Base-by-base conservation (phyloP, 305 asterid genomes). In the Fraxinus albicans region DNA sequence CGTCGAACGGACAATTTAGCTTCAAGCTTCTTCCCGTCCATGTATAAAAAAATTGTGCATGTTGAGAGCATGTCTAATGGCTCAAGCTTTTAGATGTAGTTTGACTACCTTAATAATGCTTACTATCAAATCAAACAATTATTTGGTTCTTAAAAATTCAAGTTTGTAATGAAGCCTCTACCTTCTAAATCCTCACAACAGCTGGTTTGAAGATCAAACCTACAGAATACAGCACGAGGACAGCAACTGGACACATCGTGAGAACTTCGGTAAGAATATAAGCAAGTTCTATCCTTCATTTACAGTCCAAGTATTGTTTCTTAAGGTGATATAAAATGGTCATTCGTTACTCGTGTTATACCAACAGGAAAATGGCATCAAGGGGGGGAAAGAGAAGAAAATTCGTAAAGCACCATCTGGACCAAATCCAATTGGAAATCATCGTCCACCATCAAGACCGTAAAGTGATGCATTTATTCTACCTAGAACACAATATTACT, bases 351-450 rank as follows among this genome's bases (percentile, higher is more conserved):
- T 21, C n/a, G 9, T 67, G 73, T 67, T 67, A 25, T 67, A 25
- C 73, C 29, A 79, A 86, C 90, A 88, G 88, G 88, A 44, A 67
- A 23, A 67, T 31, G 31, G 73, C 36, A 23, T 67, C 7, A 27
- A 25, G 35, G 73, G 19, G 3, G 73, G 73, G 0, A 83, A 50
- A 5, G 79, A 35, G 73, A 81, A 8, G 77, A 86, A 80, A 77
- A 65, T 33, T 38, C 84, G 42, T 36, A 89, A 89, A 76, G 75
- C 87, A 55, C 91, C 87, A 67, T 85, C 90, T 7, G 90, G 88
- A 77, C 87, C 88, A 31, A 88, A 89, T 42, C 88, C 91, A 73
- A 81, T 63, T 58, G 91, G 90, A 74, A 86, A 88, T 78, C 86
- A 79, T 27, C 85, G 50, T 53, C 88, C 91, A 76, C 88, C 91